Conservation (phyloP, 768 basidiomycete species). For the Boletales sp. region DNA sequence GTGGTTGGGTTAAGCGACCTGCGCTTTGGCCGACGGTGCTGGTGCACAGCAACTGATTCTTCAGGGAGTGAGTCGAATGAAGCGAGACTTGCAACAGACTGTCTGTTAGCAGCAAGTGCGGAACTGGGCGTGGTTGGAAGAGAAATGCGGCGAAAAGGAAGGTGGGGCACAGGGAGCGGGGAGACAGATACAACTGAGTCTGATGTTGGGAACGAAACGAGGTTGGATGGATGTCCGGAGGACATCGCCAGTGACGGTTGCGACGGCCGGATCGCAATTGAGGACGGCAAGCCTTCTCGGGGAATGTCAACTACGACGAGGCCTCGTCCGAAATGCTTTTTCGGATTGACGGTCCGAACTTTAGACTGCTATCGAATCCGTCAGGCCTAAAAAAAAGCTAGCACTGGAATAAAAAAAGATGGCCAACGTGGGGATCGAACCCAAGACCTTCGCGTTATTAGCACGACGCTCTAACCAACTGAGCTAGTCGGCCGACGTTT, state of each 20-base stretch:
- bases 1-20: slow-evolving; percentile 29
- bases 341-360: slow-evolving; percentile 18
- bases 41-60: slow-evolving; percentile 25
- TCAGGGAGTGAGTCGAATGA: slow-evolving; percentile 74
- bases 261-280: slow-evolving; percentile 9
- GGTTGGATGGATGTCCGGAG: slow-evolving; percentile 5
- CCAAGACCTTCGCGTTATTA: slow-evolving; percentile 53
- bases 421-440: slow-evolving; percentile 80
- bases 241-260: slow-evolving; percentile 20
- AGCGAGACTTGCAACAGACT: slow-evolving; percentile 65
- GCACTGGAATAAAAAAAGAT: slow-evolving; percentile 1
- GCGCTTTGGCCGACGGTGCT: slow-evolving; percentile 33
- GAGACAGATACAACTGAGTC: slow-evolving; percentile 18
- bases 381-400: slow-evolving; percentile 14
- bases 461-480: slow-evolving; percentile 34
- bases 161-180: slow-evolving; percentile 42
- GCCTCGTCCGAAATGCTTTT: background rate
- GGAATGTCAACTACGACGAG: background rate
- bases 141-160: slow-evolving; percentile 63
- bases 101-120: slow-evolving; percentile 40
- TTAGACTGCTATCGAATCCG: slow-evolving; percentile 20
- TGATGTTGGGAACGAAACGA: slow-evolving; percentile 33
- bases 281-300: background rate
- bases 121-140: slow-evolving; percentile 51
- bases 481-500: slow-evolving; percentile 28